Conservation (phyloP, 2,329 filamentous ascomycete species). For the Ciborinia camelliae region DNA sequence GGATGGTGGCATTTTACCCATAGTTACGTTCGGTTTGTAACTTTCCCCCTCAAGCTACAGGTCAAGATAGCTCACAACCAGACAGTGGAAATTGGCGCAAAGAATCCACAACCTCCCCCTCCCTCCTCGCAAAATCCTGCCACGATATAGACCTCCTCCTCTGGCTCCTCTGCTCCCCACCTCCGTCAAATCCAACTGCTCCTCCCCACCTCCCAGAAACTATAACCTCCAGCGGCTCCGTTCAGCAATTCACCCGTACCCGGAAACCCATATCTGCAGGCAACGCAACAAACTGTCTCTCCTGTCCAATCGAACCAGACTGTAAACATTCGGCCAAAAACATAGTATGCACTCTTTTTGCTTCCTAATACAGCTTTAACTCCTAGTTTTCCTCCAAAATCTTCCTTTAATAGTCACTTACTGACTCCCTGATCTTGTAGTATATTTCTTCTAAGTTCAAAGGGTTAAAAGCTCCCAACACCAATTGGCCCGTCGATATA, state of each 20-base stretch:
- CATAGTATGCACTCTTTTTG: too few species aligned
- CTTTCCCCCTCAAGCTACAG: neutral
- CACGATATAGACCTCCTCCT: slow-evolving; percentile 92
- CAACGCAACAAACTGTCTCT: slow-evolving; percentile 78
- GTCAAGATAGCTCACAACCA: slow-evolving; percentile 16
- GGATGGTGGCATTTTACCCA: slow-evolving; percentile 96
- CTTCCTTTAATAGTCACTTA: too few species aligned
- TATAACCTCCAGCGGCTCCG: slow-evolving; percentile 67
- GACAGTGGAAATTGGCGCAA: slow-evolving; percentile 85
- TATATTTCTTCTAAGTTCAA: slow-evolving; percentile 52
- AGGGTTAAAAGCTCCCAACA: slow-evolving; percentile 62
- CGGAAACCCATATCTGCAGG: slow-evolving; percentile 76
- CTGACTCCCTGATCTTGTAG: too few species aligned
- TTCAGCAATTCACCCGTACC: slow-evolving; percentile 73
- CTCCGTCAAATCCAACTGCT: slow-evolving; percentile 34
- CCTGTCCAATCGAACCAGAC: slow-evolving; percentile 67
- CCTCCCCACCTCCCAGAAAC: slow-evolving; percentile 50
- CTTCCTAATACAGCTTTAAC: too few species aligned
- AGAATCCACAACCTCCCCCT: slow-evolving; percentile 70
- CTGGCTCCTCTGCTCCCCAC: slow-evolving; percentile 77
- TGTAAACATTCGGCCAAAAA: slow-evolving; percentile 85
- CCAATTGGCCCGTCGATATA: slow-evolving; percentile 79
- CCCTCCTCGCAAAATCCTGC: slow-evolving; percentile 89
- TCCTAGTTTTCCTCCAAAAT: too few species aligned
- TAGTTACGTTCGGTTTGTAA: slow-evolving; percentile 67